Conservation (phyloP, 2,329 filamentous ascomycete genomes). For the Ophiostoma tasmaniense region DNA sequence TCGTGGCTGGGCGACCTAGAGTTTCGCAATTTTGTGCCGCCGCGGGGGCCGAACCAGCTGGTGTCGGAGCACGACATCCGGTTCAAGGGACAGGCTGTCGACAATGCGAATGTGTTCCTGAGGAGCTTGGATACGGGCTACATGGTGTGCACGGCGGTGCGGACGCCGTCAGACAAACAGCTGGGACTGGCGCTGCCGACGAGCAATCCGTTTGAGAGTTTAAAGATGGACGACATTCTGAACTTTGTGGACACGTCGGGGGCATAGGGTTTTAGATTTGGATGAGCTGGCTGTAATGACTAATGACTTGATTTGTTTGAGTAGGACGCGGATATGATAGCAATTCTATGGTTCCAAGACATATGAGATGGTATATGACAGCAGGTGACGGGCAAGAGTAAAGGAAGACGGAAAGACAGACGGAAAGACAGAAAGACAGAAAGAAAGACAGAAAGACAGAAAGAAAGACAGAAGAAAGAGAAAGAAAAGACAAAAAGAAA, state of each 20-base stretch:
- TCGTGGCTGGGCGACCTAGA: slow-evolving; percentile 63
- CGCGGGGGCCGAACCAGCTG: slow-evolving; percentile 25
- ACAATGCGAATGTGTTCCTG: slow-evolving; percentile 37
- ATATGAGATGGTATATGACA: neutral
- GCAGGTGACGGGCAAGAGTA: too few species aligned
- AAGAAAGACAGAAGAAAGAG: neutral
- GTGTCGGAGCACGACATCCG: slow-evolving; percentile 32
- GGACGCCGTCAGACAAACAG: slow-evolving; percentile 31
- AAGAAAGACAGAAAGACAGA: neutral
- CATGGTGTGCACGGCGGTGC: slow-evolving; percentile 46
- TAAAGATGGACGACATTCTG: slow-evolving; percentile 40
- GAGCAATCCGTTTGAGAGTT: slow-evolving; percentile 32
- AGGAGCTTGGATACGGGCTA: slow-evolving; percentile 40
- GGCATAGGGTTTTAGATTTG: neutral
- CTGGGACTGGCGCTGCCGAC: slow-evolving; percentile 33
- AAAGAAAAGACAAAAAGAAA: neutral
- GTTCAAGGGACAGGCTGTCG: slow-evolving; percentile 32
- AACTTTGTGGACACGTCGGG: slow-evolving; percentile 32
- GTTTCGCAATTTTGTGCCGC: slow-evolving; percentile 55
- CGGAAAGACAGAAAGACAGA: too few species aligned
- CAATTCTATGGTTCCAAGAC: neutral
- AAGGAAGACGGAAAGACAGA: too few species aligned
- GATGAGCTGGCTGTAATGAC: neutral
- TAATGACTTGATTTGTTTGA: neutral
- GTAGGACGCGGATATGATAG: neutral